Evolutionary conservation across 192 early-diverging fungal species (phyloP).

Genomic region (Coemansia javaensis): DNA sequence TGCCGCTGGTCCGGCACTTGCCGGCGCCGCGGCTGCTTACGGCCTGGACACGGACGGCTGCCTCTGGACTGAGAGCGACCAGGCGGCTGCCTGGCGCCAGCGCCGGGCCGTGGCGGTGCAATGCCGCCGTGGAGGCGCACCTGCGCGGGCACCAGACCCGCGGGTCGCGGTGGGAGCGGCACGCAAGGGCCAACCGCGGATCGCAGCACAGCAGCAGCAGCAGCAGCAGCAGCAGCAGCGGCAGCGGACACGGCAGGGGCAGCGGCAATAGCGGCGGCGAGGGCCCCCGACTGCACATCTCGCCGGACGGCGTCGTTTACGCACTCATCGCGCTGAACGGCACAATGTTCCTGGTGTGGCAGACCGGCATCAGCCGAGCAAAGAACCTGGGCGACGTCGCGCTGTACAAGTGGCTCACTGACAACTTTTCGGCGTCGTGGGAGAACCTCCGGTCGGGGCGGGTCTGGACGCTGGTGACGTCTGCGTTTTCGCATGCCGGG

Average conservation of each 20-base stretch:
- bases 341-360: conserved; percentile 37
- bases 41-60: too few species aligned
- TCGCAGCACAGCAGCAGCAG: conserved; percentile 33
- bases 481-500: conserved; percentile 48
- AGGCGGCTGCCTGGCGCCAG: too few species aligned
- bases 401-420: conserved; percentile 21
- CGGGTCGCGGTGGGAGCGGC: conserved; percentile 35
- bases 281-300: conserved; percentile 1
- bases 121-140: not conserved
- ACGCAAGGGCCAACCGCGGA: conserved; percentile 45
- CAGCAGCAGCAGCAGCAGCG: not conserved
- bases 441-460: conserved; percentile 27
- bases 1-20: too few species aligned
- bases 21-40: too few species aligned
- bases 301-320: conserved; percentile 26
- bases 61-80: too few species aligned
- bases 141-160: conserved; percentile 35
- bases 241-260: conserved; percentile 22
- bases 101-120: too few species aligned
- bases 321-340: conserved; percentile 40
- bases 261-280: not conserved
- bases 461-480: conserved; percentile 47
- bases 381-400: conserved; percentile 15
- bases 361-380: conserved; percentile 3
- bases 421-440: conserved; percentile 33